Base-by-base conservation (phyloP, 1,139 yeast species). In the Nematodospora anomalae region DNA sequence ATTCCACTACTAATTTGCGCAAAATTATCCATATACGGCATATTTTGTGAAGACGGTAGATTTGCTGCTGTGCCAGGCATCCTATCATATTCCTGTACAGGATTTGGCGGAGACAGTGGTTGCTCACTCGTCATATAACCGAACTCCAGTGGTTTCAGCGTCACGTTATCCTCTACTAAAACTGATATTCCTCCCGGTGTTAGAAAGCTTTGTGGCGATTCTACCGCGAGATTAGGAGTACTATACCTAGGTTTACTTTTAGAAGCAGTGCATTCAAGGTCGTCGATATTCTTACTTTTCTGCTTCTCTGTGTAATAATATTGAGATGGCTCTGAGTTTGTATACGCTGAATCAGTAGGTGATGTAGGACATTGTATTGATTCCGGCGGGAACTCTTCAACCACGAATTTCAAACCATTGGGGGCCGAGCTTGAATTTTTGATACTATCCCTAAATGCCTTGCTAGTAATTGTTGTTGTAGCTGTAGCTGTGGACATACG, bases 1-100 rank as follows among this genome's bases (percentile, higher is more conserved):
- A 64, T 55, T 0, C 69, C 68, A 35, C 16, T 32, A 8, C 26
- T 27, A 11, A 30, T 22, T 18, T 33, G 28, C 4, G 36, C 28
- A 12, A 6, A 18, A 7, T 20, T 18, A 13, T 32, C 24, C 15
- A 26, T 20, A 26, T 18, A 32, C 8, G 26, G n/a, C 4, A 32
- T 8, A 32, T 26, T 32, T 3, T 26, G 30, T 3, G 35, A 26
- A 7, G 30, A 32, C 8, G n/a, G 21, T 6, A 18, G 8, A 8
- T 18, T 18, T 6, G 6, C 8, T 6, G 7, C 21, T 8, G 8
- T 6, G 8, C 8, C 8, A 6, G 21, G 8, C 6, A 8, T 18
- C 8, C 21, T 8, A 6, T 18, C 8, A 18, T 6, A 18, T 6
- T 6, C 21, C 21, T 6, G 21, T 6, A 6, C 8, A 18, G 6